Evolutionary conservation across 306 rosid genomes (phyloP).

Genomic region (Inga leiocalycina): DNA sequence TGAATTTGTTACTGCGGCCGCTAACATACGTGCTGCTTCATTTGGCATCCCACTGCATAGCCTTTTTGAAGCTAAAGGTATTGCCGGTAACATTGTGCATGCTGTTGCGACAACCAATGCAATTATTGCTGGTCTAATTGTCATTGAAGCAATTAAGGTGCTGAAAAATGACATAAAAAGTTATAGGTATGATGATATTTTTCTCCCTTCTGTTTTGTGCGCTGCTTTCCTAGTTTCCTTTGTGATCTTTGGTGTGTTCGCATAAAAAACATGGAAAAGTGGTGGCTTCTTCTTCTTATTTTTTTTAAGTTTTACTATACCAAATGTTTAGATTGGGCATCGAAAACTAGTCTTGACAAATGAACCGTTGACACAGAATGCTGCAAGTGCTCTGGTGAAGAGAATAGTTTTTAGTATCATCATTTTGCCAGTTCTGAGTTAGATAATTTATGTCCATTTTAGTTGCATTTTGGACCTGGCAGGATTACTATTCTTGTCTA

Average conservation of each 20-base stretch:
- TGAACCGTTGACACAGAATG: slow-evolving; percentile 9
- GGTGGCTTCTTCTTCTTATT: not conserved
- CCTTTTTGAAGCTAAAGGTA: slow-evolving; percentile 99
- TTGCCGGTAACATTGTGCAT: slow-evolving; percentile 98
- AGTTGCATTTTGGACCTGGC: slow-evolving; percentile 27
- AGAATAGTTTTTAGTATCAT: not conserved
- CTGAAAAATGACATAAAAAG: slow-evolving; percentile 68
- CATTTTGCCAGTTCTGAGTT: slow-evolving; percentile 21
- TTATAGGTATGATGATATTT: slow-evolving; percentile 64
- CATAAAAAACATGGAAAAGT: not conserved
- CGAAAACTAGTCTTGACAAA: slow-evolving; percentile 21
- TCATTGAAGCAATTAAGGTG: slow-evolving; percentile 95
- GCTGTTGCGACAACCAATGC: slow-evolving; percentile 99
- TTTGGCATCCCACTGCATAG: slow-evolving; percentile 92
- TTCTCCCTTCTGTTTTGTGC: slow-evolving; percentile 18
- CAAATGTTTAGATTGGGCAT: slow-evolving; percentile 16
- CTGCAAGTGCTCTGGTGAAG: not conserved
- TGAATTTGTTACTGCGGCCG: slow-evolving; percentile 97
- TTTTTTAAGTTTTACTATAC: not conserved
- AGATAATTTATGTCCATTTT: not conserved
- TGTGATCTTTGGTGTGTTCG: not conserved
- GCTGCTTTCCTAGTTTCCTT: not conserved
- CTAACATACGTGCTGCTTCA: slow-evolving; percentile 90
- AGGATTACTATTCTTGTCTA: slow-evolving; percentile 17
- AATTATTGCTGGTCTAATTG: slow-evolving; percentile 95